Base-by-base conservation (phyloP, 2,329 filamentous ascomycete genomes). In the Alternaria alternata region DNA sequence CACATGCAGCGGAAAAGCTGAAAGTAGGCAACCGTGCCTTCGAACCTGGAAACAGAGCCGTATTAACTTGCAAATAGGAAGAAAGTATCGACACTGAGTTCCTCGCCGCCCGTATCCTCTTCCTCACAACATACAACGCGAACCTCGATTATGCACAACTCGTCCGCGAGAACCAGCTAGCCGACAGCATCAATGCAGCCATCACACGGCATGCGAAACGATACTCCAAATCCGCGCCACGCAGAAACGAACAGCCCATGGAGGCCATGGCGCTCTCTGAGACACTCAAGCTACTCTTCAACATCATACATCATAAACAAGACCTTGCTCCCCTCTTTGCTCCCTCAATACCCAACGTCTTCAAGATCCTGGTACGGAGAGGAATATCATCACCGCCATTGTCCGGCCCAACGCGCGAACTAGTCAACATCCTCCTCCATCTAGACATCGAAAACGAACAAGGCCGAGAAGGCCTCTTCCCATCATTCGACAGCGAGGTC, bases 211-310 rank as follows among this genome's bases (percentile, higher is more conserved):
- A 97, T 79, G 70, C 76, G 16, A 72, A 72, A 28, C 71, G 69
- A 12, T 87, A 85, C 63, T 81, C 81, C 5, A 54, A 69, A 65
- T 41, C 54, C 63, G 2, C 67, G 67, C 3, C 72, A 71, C 42
- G 70, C 77, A 48, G 64, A 70, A 22, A 67, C 70, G 5, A 36
- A 14, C 81, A 87, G 42, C 85, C 86, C 0, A 91, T 94, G 85
- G 88, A 91, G 65, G 88, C 91, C 59, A 88, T 94, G 87, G 93
- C 94, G 0, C 83, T 98, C 38, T 85, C 84, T 8, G 94, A 98
- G 77, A 94, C 91, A 0, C 81, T 95, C 51, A 97, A 96, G 73
- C 84, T 98, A 41, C 81, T 96, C 52, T 98, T 96, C 83, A 97
- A 97, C 77, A 84, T 97, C 54, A 91, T 91, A 2, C 89, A 94